Conservation (phyloP, 2,329 filamentous ascomycete genomes). For the Juglanconis juglandina region DNA sequence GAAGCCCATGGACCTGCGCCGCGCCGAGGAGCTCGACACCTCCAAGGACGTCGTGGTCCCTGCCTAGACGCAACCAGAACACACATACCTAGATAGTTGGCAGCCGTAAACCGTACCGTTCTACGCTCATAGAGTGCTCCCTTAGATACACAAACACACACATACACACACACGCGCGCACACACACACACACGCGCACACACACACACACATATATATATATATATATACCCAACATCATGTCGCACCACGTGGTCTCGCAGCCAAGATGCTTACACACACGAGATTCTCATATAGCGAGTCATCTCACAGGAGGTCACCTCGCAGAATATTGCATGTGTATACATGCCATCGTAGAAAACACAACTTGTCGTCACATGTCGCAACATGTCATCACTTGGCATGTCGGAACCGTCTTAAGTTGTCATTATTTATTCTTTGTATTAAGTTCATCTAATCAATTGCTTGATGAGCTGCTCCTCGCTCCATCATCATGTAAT, state of each 20-base stretch:
- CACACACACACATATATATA: too few relatives aligned
- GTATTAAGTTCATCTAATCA: conserved; percentile 23
- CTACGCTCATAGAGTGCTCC: too few relatives aligned
- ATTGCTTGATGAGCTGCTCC: conserved; percentile 16
- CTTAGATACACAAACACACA: too few relatives aligned
- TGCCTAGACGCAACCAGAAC: conserved; percentile 3
- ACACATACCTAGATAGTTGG: too few relatives aligned
- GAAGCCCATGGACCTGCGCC: conserved; percentile 64
- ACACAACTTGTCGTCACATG: not conserved
- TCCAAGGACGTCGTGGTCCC: conserved; percentile 44
- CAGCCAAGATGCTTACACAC: too few relatives aligned
- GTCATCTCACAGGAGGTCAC: too few relatives aligned
- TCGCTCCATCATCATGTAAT: conserved; percentile 17
- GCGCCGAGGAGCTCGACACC: conserved; percentile 65
- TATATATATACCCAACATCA: too few relatives aligned
- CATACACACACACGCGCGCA: too few relatives aligned
- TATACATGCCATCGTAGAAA: not conserved
- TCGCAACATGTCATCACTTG: not conserved
- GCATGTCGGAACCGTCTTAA: not conserved
- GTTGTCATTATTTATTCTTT: conserved; percentile 20
- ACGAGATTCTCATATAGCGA: too few relatives aligned
- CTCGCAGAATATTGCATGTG: not conserved
- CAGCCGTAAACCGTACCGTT: too few relatives aligned
- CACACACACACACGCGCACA: too few relatives aligned
- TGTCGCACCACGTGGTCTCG: too few relatives aligned